Base-by-base conservation (phyloP, 2,329 filamentous ascomycete species). In the Arthrobotrys iridis region DNA sequence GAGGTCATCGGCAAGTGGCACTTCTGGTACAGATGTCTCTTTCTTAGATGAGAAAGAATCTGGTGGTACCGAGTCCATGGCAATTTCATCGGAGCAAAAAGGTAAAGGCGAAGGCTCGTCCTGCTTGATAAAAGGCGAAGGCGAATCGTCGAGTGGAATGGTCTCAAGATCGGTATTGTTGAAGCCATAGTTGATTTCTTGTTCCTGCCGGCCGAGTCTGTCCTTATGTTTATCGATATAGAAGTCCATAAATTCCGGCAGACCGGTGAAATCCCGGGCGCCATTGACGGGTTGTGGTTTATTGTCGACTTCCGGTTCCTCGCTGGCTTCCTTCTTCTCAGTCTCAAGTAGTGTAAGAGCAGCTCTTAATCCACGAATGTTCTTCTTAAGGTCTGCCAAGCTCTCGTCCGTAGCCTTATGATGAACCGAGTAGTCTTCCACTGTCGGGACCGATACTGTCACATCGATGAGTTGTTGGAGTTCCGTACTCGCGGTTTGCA, bases 341-440 rank as follows among this genome's bases (percentile, higher is more conserved):
- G 48, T 60, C 41, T 65, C 63, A 30, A 68, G 45, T 8, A 75
- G 33, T 13, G 55, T 63, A 13, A 75, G 46, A 33, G 63, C 57
- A n/a, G 63, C 71, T 30, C 57, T 63, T 33, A 75, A 50, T 18
- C 63, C 71, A 26, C 71, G 71, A 37, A 75, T 68, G 20, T 68
- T 75, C 58, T 75, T 75, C 48, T 75, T 75, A 18, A 75, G 45
- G 18, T 68, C 71, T 20, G 45, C 63, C 40, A 75, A 28, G 24
- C 71, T 64, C 43, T 75, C 71, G 40, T 75, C 63, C 11, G 71
- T 68, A 20, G 70, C 63, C 48, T 62, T 57, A 30, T 75, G 63
- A 11, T 67, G 57, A 20, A 45, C 35, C 18, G 71, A 63, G 57
- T 75, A 74, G 26, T 66, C 70, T 35, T 74, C 60, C 20, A 46